Percentiles rank a stretch among this genome's conserved stretches.
phyloP scores from a whole-genome alignment of 2,329 filamentous ascomycete genomes.

The Dothideomycetes sp. region DNA sequence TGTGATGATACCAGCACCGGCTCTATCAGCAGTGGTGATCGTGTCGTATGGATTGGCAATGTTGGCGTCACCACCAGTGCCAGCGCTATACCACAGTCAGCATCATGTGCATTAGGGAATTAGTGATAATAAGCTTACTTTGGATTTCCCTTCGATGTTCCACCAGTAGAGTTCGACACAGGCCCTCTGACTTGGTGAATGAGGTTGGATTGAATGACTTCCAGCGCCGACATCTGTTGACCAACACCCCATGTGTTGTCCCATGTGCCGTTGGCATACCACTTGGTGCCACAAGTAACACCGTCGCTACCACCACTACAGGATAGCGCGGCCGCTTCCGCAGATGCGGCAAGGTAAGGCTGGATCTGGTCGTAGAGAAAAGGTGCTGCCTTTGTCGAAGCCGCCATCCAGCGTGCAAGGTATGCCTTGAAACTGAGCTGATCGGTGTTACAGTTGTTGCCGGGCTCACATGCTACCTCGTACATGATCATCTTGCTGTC shows the following conservation, averaged over 20 bases:
- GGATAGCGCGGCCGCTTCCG: constrained; percentile 41
- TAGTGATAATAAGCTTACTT: constrained; percentile 9
- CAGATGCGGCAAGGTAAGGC: constrained; percentile 42
- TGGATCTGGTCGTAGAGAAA: constrained; percentile 41
- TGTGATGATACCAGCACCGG: constrained; percentile 59
- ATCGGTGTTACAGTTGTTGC: constrained; percentile 30
- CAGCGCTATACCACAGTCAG: constrained; percentile 18
- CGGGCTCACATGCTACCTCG: constrained; percentile 33
- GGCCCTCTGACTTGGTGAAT: constrained; percentile 27
- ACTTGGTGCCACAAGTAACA: constrained; percentile 33
- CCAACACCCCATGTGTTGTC: constrained; percentile 42
- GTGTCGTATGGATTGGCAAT: constrained; percentile 20
- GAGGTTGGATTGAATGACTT: constrained; percentile 35
- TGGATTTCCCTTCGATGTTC: constrained; percentile 38
- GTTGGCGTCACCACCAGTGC: constrained; percentile 20
- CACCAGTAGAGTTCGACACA: constrained; percentile 40
- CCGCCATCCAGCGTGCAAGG: constrained; percentile 38
- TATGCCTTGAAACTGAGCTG: constrained; percentile 35
- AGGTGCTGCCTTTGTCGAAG: constrained; percentile 46
- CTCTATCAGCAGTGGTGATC: constrained; percentile 51
- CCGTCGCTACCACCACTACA: constrained; percentile 39
- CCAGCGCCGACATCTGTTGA: constrained; percentile 47
- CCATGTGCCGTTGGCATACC: constrained; percentile 31
- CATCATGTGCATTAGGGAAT: constrained; percentile 25
- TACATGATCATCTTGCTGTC: constrained; percentile 26